phyloP scores from a whole-genome alignment of 2,329 filamentous ascomycete species.

The Aspergillus jensenii region DNA sequence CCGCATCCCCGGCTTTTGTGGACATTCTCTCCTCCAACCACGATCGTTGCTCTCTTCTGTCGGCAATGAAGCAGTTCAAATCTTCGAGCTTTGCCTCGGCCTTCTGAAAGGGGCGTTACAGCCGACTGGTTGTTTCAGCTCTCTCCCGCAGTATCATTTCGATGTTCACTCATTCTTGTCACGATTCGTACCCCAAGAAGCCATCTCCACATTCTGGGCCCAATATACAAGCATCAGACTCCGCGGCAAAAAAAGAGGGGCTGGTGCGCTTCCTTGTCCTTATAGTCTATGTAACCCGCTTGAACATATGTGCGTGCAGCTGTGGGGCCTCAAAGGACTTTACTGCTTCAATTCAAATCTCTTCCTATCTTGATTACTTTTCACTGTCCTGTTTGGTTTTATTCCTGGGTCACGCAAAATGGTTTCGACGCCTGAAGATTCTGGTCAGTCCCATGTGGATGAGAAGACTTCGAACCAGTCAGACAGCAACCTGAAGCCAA shows the following conservation, averaged over 20 bases:
- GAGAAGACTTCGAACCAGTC: slow-evolving; percentile 30
- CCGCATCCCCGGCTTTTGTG: slow-evolving; percentile 5
- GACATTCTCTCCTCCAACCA: slow-evolving; percentile 8
- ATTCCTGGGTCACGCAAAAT: background rate
- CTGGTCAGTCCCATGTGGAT: slow-evolving; percentile 21
- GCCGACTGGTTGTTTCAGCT: slow-evolving; percentile 13
- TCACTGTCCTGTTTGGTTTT: no score
- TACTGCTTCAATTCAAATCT: background rate
- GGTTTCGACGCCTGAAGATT: slow-evolving; percentile 11
- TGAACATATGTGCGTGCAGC: background rate
- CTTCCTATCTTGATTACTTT: no score
- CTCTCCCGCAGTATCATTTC: slow-evolving; percentile 15
- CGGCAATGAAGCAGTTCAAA: slow-evolving; percentile 11
- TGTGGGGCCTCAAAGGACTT: no score
- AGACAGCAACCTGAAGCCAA: slow-evolving; percentile 28
- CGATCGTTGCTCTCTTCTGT: background rate
- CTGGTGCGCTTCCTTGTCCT: background rate
- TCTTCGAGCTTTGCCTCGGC: slow-evolving; percentile 26
- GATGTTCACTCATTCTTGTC: background rate
- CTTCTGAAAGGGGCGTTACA: slow-evolving; percentile 17
- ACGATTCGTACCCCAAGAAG: background rate
- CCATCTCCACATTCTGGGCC: background rate
- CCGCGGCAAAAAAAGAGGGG: background rate
- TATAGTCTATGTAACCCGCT: slow-evolving; percentile 1
- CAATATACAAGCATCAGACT: slow-evolving; percentile 10